Evolutionary conservation across 148 eudicot genomes (phyloP), one percentile per base, ranked within the genome.

Genomic region (Chenopodium album): DNA sequence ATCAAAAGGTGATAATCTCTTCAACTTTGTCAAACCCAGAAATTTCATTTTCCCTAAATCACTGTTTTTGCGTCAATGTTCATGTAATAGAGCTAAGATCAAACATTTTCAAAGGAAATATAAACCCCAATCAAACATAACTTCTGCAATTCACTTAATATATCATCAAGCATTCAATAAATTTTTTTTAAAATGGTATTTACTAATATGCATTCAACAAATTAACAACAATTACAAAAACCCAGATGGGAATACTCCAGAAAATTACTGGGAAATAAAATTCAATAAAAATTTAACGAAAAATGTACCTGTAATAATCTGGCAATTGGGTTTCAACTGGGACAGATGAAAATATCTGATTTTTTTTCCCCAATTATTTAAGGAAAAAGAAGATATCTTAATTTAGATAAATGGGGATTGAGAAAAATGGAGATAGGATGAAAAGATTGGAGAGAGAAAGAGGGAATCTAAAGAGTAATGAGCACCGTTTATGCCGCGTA

Each of bases 401-500:
- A 59, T 26, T n/a, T 67, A 52, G 29, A 50, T 22, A 22, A 19
- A 13, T 56, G 41, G 1, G 23, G n/a, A 31, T 9, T 12, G 80
- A 29, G n/a, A 46, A 59, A 76, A 56, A 41, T 48, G 76, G 47
- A 14, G 77, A 71, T 44, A 48, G 41, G 1, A 56, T 59, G 9
- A 76, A 56, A 62, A 70, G 64, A 41, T 44, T 29, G 59, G 10
- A 76, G 59, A 37, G 78, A 74, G 73, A 81, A 63, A 77, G 20
- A 56, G 5, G 31, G 65, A 65, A 75, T 7, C 12, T 6, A n/a
- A 73, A 12, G 46, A 28, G 56, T 23, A 26, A 60, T 44, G 48
- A 71, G 80, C 22, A 46, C 77, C 71, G 47, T 10, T 4, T 77
- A 71, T 62, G 62, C 28, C 75, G 85, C 76, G 81, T 63, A 44